These are phyloP conservation scores for Globisporangium abappressorium DNA, from an alignment of 352 stramenopile genomes.

Conservation along the genomic window DNA sequence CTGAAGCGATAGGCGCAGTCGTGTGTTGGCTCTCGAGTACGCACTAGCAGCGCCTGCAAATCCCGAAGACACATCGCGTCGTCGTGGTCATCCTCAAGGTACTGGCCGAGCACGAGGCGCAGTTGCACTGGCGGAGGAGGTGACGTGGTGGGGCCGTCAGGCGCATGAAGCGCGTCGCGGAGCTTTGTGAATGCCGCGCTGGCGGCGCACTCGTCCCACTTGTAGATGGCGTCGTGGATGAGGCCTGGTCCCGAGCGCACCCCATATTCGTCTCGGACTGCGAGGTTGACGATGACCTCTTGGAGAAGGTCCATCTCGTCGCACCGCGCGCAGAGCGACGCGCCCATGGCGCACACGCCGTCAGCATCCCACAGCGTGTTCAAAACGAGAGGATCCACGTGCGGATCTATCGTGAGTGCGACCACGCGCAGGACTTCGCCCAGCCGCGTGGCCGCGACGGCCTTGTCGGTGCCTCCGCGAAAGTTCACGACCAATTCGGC, in stretches of 20 bases:
- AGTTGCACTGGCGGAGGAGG: not conserved
- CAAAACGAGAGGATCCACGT: slow-evolving; percentile 11
- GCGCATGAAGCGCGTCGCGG: not conserved
- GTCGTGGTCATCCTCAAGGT: not conserved
- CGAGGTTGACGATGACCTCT: not conserved
- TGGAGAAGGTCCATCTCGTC: slow-evolving; percentile 8
- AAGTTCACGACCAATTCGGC: slow-evolving; percentile 5
- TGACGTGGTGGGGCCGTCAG: not conserved
- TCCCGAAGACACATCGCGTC: not conserved
- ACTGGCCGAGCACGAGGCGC: slow-evolving; percentile 6
- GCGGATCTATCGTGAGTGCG: slow-evolving; percentile 9
- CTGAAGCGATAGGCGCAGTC: not conserved
- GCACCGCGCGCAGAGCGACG: slow-evolving; percentile 10
- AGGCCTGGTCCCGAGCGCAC: slow-evolving; percentile 1
- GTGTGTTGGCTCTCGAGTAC: not conserved
- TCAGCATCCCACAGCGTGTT: slow-evolving; percentile 13
- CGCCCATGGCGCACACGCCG: slow-evolving; percentile 5
- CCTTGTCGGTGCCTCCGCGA: slow-evolving; percentile 2
- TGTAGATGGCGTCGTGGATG: slow-evolving; percentile 10
- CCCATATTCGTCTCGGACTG: not conserved
- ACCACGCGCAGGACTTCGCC: slow-evolving; percentile 18
- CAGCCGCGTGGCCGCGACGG: not conserved
- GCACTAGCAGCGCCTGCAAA: slow-evolving; percentile 8
- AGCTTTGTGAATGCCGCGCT: not conserved
- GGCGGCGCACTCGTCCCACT: slow-evolving; percentile 5